Base-by-base conservation (phyloP, 2,329 filamentous ascomycete species). In the Apiospora kogelbergensis region DNA sequence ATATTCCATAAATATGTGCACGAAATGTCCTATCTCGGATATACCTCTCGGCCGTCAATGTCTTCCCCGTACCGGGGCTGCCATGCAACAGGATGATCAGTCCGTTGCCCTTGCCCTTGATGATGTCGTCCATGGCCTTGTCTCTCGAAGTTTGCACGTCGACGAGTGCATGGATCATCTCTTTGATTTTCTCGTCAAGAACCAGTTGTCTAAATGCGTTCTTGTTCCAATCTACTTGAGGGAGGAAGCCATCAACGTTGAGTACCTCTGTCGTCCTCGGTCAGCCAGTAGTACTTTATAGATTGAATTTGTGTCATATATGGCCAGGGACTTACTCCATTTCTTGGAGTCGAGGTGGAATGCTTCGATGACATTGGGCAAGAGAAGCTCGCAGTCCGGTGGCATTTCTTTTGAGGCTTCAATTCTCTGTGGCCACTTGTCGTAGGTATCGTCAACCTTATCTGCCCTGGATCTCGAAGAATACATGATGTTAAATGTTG, bases 71-170 rank as follows among this genome's bases (percentile, higher is more conserved):
- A 4, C 68, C 68, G 7, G 65, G 68, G 20, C 65, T 45, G 6
- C 68, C 68, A 33, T 67, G 65, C 3, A 69, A 41, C 4, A 69
- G 6, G 1, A 69, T 22, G 11, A 69, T 65, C 20, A 69, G 37
- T 3, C 68, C 68, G 6, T 69, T 69, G 20, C 68, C 68, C 44
- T 69, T 69, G 11, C 68, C 68, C 22, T 24, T 37, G 15, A 69
- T 60, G 13, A 69, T 33, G 22, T 69, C 68, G 11, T 60, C 41
- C 22, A 60, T 45, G 22, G 24, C 33, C 15, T 67, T 65, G 9
- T 48, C 30, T 6, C 48, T 41, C 7, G 66, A 67, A n/a, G 60
- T 67, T 6, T 53, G 68, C 13, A 66, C 63, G 26, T 57, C 45
- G n/a, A 69, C 42, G 11, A 69, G 64, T 11, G 68, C 68, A 1